Evolutionary conservation across 768 basidiomycete species (phyloP), one percentile per base, ranked within the genome.

Genomic region (Naganishia randhawae): DNA sequence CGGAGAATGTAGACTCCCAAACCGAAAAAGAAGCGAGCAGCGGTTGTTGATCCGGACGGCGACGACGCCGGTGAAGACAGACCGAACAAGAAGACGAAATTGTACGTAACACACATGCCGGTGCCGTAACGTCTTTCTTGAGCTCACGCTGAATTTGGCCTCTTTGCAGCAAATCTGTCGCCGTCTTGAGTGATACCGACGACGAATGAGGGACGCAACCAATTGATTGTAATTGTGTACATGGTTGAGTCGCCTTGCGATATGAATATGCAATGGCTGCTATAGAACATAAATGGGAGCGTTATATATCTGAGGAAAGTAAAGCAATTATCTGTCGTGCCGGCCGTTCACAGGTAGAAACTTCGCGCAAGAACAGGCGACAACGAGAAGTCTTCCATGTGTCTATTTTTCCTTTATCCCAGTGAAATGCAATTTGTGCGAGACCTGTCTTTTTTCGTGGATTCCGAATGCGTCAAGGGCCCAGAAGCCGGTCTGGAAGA

Each of bases 11-110:
- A 48, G 39, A 53, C 50, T 39, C 63, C 69, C 50, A 69, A 69
- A 37, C 63, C 76, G 63, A 75, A 76, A 70, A 71, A 70, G 13
- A 79, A 76, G 74, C 72, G 71, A 66, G 51, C 68, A 33, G 69
- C 69, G 29, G 72, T 66, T 16, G 70, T 71, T 14, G 77, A 77
- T 72, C 76, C 76, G 13, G 77, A 76, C 67, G 75, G 73, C 8
- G 77, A 75, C 22, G 75, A 75, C 35, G 71, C 64, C 27, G 71
- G 57, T 22, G 45, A 67, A n/a, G 63, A 68, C 37, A 50, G 65
- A 32, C 69, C 69, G 17, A 39, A 51, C 7, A 70, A 70, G 33
- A 62, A 66, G 57, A 66, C 54, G 22, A 70, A 70, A 68, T 68
- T 68, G 66, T 67, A 35, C 57, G 66, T 48, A 19, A 9, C n/a